Evolutionary conservation across 2,329 filamentous ascomycete species (phyloP).

Genomic region (Alternaria alternata): DNA sequence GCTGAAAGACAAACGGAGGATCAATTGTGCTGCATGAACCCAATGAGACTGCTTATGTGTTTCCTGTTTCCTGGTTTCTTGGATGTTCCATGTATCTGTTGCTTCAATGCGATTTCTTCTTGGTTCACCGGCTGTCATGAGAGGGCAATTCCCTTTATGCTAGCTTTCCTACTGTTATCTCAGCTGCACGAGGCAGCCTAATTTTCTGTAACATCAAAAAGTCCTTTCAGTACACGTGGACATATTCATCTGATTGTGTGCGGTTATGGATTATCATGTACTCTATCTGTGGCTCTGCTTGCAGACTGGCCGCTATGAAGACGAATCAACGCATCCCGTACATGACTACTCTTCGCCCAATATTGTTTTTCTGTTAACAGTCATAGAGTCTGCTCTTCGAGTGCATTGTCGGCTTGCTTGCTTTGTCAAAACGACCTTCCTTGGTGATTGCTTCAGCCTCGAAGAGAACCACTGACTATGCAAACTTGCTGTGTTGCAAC

Average conservation of each 20-base stretch:
- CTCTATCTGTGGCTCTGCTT: slow-evolving; percentile 5
- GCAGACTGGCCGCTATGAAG: background rate
- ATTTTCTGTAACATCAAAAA: slow-evolving; percentile 8
- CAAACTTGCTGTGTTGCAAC: background rate
- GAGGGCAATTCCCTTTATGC: slow-evolving; percentile 3
- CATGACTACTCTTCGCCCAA: background rate
- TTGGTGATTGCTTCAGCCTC: background rate
- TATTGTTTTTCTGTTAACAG: background rate
- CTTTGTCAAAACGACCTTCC: background rate
- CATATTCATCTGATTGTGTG: slow-evolving; percentile 6
- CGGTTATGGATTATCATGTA: slow-evolving; percentile 9
- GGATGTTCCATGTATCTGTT: slow-evolving; percentile 8
- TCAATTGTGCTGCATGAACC: slow-evolving; percentile 11
- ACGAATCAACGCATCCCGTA: background rate
- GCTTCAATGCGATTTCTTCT: background rate
- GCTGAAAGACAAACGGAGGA: slow-evolving; percentile 10
- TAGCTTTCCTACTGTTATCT: background rate
- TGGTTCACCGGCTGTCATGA: slow-evolving; percentile 1
- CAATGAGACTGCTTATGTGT: slow-evolving; percentile 14
- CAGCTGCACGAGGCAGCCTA: slow-evolving; percentile 3
- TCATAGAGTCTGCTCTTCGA: background rate
- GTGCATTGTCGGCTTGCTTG: background rate
- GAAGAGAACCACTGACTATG: background rate
- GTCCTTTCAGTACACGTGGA: slow-evolving; percentile 1
- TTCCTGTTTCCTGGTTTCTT: slow-evolving; percentile 5